A percentile compares a stretch with the other conserved stretches of the same genome.
phyloP scores from a whole-genome alignment of 176 grass and related monocot genomes.

The Carex pumila region DNA sequence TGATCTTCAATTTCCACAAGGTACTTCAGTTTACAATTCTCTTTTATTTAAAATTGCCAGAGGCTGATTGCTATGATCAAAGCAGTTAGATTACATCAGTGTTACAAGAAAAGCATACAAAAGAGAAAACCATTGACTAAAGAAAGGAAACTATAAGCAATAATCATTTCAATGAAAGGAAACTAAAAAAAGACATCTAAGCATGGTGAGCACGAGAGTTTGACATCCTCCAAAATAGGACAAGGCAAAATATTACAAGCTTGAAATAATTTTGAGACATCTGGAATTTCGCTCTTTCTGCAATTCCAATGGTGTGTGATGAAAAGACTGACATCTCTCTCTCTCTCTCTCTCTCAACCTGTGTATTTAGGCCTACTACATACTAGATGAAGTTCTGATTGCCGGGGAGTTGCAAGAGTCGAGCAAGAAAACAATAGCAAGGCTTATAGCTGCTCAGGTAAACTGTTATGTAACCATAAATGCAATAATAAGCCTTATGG shows the following conservation, averaged over 20 bases:
- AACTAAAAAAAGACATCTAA: neutral
- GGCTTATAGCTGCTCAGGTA: slow-evolving; percentile 72
- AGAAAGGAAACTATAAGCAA: neutral
- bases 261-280: neutral
- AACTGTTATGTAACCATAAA: slow-evolving; percentile 2
- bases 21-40: neutral
- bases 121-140: neutral
- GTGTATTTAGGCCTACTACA: slow-evolving; percentile 49
- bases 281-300: neutral
- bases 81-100: neutral
- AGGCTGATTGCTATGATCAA: neutral
- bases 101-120: neutral
- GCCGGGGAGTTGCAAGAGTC: slow-evolving; percentile 72
- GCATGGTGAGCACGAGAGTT: neutral
- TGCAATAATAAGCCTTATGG: slow-evolving; percentile 43
- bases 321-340: neutral
- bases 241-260: neutral
- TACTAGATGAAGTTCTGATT: slow-evolving; percentile 76
- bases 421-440: slow-evolving; percentile 66
- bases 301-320: neutral
- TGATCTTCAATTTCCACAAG: slow-evolving; percentile 85
- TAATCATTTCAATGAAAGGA: neutral
- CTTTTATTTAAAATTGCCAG: neutral
- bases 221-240: neutral
- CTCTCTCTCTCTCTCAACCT: neutral